Conservation (phyloP, 192 early-diverging fungal genomes). For the Funneliformis mosseae region DNA sequence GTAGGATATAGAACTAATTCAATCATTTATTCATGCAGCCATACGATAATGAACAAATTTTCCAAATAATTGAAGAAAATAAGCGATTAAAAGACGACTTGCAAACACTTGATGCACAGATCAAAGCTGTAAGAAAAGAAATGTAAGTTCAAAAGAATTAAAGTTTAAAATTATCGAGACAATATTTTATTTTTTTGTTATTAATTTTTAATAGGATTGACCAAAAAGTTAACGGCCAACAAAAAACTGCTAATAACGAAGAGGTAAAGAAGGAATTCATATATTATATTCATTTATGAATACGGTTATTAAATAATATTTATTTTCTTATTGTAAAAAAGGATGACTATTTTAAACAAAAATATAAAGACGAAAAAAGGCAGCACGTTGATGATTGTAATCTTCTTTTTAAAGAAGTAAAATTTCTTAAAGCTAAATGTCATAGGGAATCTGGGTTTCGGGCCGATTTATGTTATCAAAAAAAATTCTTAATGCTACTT, state of each 20-base stretch:
- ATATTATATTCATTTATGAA: background rate
- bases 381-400: constrained; percentile 5
- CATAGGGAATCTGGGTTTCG: constrained; percentile 25
- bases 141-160: background rate
- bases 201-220: background rate
- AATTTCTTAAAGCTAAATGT: constrained; percentile 22
- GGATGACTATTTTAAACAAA: constrained; percentile 8
- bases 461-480: constrained; percentile 30
- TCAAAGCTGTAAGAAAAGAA: background rate
- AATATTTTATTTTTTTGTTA: background rate
- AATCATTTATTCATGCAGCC: background rate
- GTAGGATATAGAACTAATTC: background rate
- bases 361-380: constrained; percentile 20
- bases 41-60: background rate
- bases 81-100: background rate
- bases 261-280: background rate
- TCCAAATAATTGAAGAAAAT: background rate
- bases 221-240: background rate
- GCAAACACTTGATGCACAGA: background rate
- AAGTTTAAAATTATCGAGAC: background rate
- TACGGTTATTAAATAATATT: background rate
- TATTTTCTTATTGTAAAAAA: background rate
- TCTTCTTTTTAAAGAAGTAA: constrained; percentile 14
- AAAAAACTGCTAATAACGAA: background rate
- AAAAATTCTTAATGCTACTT: constrained; percentile 20